Conservation (phyloP, 331 rosid genomes). For the Arachis monticola region DNA sequence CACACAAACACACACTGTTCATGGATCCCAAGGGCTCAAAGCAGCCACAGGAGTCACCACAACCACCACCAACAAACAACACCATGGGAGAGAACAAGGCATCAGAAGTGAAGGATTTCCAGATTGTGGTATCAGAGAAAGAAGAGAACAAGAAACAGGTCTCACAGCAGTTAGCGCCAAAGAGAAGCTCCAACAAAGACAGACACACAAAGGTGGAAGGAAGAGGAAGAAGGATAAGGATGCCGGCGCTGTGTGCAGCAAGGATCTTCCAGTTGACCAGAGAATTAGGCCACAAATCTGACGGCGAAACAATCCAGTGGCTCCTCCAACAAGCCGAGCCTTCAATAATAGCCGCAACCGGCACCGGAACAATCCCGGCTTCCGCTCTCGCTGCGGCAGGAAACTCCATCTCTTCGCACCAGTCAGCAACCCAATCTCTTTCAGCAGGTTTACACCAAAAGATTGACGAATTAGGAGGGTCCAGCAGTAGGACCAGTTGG, state of each 20-base stretch:
- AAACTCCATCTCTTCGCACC: constrained; percentile 62
- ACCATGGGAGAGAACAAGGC: constrained; percentile 75
- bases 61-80: constrained; percentile 18
- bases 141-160: constrained; percentile 58
- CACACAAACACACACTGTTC: constrained; percentile 37
- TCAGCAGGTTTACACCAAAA: constrained; percentile 70
- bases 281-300: constrained; percentile 92
- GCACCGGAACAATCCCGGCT: constrained; percentile 83
- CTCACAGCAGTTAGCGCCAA: constrained; percentile 65
- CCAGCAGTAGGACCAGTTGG: constrained; percentile 72
- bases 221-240: constrained; percentile 86
- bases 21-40: constrained; percentile 95
- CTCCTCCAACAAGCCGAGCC: constrained; percentile 86
- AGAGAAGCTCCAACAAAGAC: constrained; percentile 87
- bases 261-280: constrained; percentile 85
- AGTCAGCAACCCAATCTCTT: constrained; percentile 43
- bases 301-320: constrained; percentile 95
- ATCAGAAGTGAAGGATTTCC: constrained; percentile 69
- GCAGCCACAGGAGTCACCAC: constrained; percentile 46
- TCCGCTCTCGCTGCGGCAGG: constrained; percentile 78
- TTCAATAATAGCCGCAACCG: constrained; percentile 78
- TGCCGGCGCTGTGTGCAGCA: constrained; percentile 92
- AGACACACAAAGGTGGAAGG: constrained; percentile 93
- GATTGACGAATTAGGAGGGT: constrained; percentile 59
- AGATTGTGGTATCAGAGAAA: constrained; percentile 67